Evolutionary conservation across 2,329 filamentous ascomycete species (phyloP).

Genomic region (Colletotrichum tofieldiae): DNA sequence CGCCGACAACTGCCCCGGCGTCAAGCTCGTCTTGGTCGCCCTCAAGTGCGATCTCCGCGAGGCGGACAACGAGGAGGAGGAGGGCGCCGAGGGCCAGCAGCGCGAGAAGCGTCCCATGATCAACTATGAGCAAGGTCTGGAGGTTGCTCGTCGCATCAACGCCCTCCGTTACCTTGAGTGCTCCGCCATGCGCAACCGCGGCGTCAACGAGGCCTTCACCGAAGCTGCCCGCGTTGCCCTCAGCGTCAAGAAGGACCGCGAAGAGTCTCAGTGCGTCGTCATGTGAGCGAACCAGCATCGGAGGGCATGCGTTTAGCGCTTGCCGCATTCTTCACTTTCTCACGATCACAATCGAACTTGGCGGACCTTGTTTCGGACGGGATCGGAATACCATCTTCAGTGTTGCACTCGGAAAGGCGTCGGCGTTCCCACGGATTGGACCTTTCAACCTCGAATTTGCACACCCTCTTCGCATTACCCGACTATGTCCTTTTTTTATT

Average conservation of each 20-base stretch:
- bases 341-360: slow-evolving; percentile 29
- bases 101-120: slow-evolving; percentile 79
- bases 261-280: slow-evolving; percentile 72
- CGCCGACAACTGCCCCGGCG: slow-evolving; percentile 95
- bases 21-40: slow-evolving; percentile 94
- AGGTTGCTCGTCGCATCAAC: slow-evolving; percentile 91
- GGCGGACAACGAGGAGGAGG: slow-evolving; percentile 79
- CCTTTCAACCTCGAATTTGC: slow-evolving; percentile 24
- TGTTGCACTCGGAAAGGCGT: slow-evolving; percentile 40
- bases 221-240: slow-evolving; percentile 96
- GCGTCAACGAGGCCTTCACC: slow-evolving; percentile 98
- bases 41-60: slow-evolving; percentile 97
- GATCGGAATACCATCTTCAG: slow-evolving; percentile 24
- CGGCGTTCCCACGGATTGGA: slow-evolving; percentile 41
- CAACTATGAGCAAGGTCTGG: slow-evolving; percentile 91
- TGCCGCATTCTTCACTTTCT: slow-evolving; percentile 12
- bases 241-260: slow-evolving; percentile 76
- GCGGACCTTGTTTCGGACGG: slow-evolving; percentile 30
- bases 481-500: slow-evolving; percentile 39
- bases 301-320: not conserved
- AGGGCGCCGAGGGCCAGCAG: slow-evolving; percentile 57
- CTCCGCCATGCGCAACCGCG: slow-evolving; percentile 97
- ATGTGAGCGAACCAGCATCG: slow-evolving; percentile 62
- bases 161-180: slow-evolving; percentile 97
- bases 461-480: slow-evolving; percentile 18